Percentiles rank a stretch among this genome's conserved stretches.
phyloP scores from a whole-genome alignment of 2,329 filamentous ascomycete species.

The Penicillium brevicompactum region DNA sequence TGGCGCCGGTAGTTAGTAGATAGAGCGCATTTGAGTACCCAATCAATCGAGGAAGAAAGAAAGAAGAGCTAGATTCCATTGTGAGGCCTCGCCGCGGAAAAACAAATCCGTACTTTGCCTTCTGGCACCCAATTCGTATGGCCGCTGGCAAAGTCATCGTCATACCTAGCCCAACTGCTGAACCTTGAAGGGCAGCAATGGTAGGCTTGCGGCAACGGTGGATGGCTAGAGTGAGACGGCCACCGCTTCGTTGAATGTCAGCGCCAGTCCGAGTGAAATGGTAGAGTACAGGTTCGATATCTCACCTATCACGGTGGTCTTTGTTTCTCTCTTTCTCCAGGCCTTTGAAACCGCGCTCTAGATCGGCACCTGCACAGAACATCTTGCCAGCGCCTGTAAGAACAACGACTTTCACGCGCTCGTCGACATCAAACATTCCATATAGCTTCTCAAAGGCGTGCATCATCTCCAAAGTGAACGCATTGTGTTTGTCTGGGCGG shows the following conservation, averaged over 20 bases:
- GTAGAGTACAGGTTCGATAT: neutral
- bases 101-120: constrained; percentile 9
- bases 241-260: constrained; percentile 1
- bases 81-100: constrained; percentile 10
- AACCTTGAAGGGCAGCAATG: constrained; percentile 3
- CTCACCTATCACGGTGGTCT: constrained; percentile 3
- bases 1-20: constrained; percentile 3
- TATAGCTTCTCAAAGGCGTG: constrained; percentile 35
- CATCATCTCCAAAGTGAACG: constrained; percentile 55
- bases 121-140: constrained; percentile 4
- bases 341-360: constrained; percentile 5
- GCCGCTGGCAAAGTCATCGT: constrained; percentile 2
- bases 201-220: constrained; percentile 4
- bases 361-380: constrained; percentile 10
- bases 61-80: constrained; percentile 11
- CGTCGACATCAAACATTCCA: constrained; percentile 5
- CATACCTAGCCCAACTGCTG: constrained; percentile 6
- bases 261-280: neutral
- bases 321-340: constrained; percentile 4
- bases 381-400: constrained; percentile 10
- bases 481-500: constrained; percentile 59
- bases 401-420: constrained; percentile 11
- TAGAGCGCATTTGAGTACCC: constrained; percentile 11
- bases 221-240: constrained; percentile 4
- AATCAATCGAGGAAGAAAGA: constrained; percentile 11